These are phyloP conservation scores for Fraxinus sp. DNA, from an alignment of 305 asterid species.

Conservation along the genomic window DNA sequence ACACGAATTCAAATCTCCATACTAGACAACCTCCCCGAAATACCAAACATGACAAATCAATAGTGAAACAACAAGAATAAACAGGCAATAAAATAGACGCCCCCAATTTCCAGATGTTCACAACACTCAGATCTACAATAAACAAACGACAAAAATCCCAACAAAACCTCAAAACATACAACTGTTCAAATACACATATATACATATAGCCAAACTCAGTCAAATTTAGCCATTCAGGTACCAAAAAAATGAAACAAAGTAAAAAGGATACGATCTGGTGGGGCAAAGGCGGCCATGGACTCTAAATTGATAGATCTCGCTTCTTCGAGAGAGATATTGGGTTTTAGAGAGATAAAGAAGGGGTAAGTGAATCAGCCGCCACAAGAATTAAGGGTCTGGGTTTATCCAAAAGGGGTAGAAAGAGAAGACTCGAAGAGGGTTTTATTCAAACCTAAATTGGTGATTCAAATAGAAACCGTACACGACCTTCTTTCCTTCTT, in stretches of 20 bases:
- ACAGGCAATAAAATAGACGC: neutral
- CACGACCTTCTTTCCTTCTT: slow-evolving; percentile 5
- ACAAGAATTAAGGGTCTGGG: slow-evolving; percentile 43
- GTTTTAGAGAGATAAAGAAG: neutral
- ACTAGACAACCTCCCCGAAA: neutral
- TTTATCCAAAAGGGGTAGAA: slow-evolving; percentile 31
- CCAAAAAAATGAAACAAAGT: neutral
- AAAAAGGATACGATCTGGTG: slow-evolving; percentile 67
- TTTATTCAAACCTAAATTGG: slow-evolving; percentile 6
- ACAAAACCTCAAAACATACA: neutral
- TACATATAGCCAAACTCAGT: neutral
- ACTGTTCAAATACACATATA: neutral
- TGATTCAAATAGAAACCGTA: slow-evolving; percentile 1
- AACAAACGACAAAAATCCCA: neutral
- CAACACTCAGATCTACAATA: slow-evolving; percentile 32
- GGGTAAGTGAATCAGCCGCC: slow-evolving; percentile 32
- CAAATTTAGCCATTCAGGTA: neutral
- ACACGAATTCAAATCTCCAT: neutral
- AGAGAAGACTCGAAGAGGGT: slow-evolving; percentile 17
- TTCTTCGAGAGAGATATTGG: slow-evolving; percentile 3
- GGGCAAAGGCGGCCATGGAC: slow-evolving; percentile 55
- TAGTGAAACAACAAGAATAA: neutral
- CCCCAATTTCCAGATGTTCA: slow-evolving; percentile 16
- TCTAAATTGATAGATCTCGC: slow-evolving; percentile 16
- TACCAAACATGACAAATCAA: neutral